A percentile compares a stretch with the other conserved stretches of the same genome.
Evolutionary conservation across 2,329 filamentous ascomycete genomes (phyloP).

Genomic region (Venturia oleaginea): DNA sequence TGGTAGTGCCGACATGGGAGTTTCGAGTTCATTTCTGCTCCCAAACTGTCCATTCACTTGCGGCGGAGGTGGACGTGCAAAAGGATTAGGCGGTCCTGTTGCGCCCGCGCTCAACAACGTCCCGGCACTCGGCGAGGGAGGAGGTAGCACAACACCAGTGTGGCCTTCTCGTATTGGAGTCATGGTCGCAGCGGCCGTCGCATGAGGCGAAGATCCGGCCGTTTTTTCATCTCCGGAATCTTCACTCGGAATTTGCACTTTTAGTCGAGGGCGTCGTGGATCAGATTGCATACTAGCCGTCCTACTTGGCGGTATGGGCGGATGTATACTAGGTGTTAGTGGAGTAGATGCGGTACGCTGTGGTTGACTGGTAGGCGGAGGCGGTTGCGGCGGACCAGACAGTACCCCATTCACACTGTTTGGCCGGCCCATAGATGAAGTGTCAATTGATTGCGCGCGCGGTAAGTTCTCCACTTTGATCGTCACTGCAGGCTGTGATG

Average conservation of each 20-base stretch:
- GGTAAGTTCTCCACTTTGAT: conserved; percentile 32
- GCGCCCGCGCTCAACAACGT: conserved; percentile 84
- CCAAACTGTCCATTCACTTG: conserved; percentile 37
- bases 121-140: conserved; percentile 82
- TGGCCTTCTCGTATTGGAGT: conserved; percentile 14
- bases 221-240: conserved; percentile 70
- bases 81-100: conserved; percentile 87
- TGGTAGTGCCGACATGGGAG: conserved; percentile 87
- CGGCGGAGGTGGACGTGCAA: conserved; percentile 76
- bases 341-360: conserved; percentile 49
- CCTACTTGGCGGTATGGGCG: conserved; percentile 49
- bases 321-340: conserved; percentile 59
- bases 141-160: conserved; percentile 68
- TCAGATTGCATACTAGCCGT: conserved; percentile 63
- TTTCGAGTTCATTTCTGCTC: conserved; percentile 44
- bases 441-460: conserved; percentile 58
- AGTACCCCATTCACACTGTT: conserved; percentile 31
- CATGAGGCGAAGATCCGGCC: conserved; percentile 49
- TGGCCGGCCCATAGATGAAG: conserved; percentile 44
- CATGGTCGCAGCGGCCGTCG: conserved; percentile 20
- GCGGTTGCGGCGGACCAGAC: conserved; percentile 35
- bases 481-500: conserved; percentile 16
- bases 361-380: conserved; percentile 27
- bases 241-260: conserved; percentile 91
- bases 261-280: conserved; percentile 66